phyloP scores from a whole-genome alignment of 768 basidiomycete species.

The Gloeopeniophorella convolvens region DNA sequence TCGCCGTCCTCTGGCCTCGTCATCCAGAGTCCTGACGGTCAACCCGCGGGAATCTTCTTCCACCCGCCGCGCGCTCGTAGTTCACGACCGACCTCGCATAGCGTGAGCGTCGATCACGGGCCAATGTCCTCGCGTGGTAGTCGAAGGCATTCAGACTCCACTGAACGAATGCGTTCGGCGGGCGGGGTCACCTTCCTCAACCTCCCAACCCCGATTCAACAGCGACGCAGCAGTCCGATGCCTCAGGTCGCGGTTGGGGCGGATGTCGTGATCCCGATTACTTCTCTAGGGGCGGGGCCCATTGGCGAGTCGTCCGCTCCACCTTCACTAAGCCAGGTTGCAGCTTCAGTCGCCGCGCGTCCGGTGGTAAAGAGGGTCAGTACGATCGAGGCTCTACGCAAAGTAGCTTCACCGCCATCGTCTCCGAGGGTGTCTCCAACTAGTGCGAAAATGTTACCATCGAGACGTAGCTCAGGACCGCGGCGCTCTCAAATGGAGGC shows the following conservation, averaged over 20 bases:
- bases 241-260: background rate
- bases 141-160: slow-evolving; percentile 13
- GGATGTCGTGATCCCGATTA: background rate
- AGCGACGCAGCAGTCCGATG: background rate
- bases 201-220: slow-evolving; percentile 1
- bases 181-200: slow-evolving; percentile 11
- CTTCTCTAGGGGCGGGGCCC: background rate
- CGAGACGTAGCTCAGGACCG: slow-evolving; percentile 28
- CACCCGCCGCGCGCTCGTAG: slow-evolving; percentile 47
- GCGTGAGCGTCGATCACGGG: slow-evolving; percentile 8
- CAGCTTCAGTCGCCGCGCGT: slow-evolving; percentile 2
- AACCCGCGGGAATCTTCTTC: slow-evolving; percentile 94
- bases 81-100: slow-evolving; percentile 7
- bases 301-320: slow-evolving; percentile 1
- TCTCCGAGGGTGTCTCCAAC: slow-evolving; percentile 28
- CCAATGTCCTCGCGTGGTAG: slow-evolving; percentile 1
- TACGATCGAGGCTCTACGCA: slow-evolving; percentile 26
- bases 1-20: slow-evolving; percentile 82
- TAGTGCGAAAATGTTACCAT: slow-evolving; percentile 23
- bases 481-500: slow-evolving; percentile 29
- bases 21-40: slow-evolving; percentile 89
- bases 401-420: slow-evolving; percentile 30
- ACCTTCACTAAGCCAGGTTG: background rate
- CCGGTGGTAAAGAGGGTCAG: slow-evolving; percentile 26
- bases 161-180: slow-evolving; percentile 4